Evolutionary conservation across 2,329 filamentous ascomycete species (phyloP).

Genomic region (Polytolypa hystricis): DNA sequence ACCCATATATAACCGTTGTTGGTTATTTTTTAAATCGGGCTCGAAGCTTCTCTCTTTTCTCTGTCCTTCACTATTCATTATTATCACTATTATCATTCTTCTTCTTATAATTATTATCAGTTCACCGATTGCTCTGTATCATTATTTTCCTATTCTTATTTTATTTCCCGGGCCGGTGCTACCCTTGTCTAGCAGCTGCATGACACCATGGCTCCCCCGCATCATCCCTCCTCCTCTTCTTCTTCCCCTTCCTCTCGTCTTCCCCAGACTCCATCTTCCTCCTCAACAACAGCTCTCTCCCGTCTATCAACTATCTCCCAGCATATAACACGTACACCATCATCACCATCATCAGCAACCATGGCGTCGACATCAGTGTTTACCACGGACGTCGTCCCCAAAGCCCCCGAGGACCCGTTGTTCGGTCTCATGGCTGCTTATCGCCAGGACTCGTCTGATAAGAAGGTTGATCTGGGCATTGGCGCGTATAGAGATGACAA

Average conservation of each 20-base stretch:
- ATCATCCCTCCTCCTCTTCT: background rate
- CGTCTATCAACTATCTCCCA: conserved; percentile 11
- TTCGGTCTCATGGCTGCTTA: conserved; percentile 88
- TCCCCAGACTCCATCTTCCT: conserved; percentile 1
- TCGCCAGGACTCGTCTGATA: conserved; percentile 59
- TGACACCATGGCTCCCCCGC: background rate
- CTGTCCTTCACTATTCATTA: no score
- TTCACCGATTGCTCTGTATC: no score
- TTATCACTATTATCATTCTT: no score
- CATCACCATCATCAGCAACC: no score
- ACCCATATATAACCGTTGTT: no score
- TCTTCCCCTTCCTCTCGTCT: background rate
- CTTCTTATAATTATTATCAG: no score
- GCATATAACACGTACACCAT: conserved; percentile 15
- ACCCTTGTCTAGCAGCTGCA: no score
- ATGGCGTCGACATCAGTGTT: conserved; percentile 49
- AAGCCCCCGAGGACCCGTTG: conserved; percentile 88
- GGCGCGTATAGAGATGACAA: conserved; percentile 92
- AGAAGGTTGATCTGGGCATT: conserved; percentile 91
- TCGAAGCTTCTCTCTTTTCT: no score
- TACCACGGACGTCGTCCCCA: conserved; percentile 63
- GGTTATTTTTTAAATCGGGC: no score
- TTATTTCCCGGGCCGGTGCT: no score
- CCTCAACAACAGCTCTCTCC: conserved; percentile 7
- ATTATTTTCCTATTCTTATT: no score